Evolutionary conservation across 495 filamentous ascomycete species (phyloP), one percentile per base, ranked within the genome.

Genomic region (Hypoxylon trugodes): DNA sequence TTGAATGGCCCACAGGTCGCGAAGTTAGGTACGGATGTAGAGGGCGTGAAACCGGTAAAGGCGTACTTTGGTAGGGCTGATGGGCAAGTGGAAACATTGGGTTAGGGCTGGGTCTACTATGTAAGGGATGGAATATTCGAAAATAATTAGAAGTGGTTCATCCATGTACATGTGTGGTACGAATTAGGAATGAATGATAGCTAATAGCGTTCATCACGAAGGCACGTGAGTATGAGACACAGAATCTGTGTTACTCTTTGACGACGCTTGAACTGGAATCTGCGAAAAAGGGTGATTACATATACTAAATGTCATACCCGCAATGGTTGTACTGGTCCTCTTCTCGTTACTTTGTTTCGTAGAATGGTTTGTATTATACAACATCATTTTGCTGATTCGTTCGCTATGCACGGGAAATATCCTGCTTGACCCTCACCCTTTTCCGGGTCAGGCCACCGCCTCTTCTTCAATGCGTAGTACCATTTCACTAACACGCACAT

Each of bases 31-130:
- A 78, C 76, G 40, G 74, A 81, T 46, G 76, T 79, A 38, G 90
- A 92, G 26, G 95, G 92, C 2, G 91, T 96, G 79, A 94, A 92
- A 74, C 95, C 95, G 2, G 84, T 96, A 18, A 91, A 92, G 35
- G 93, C 91, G 25, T 98, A 97, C 76, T 98, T 98, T 74, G 95
- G 95, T 12, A 91, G 92, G 89, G 84, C 89, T 49, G 86, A 94
- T 73, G 92, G 92, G 10, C 79, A 81, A 21, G 87, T 90, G 42
- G 77, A 82, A 61, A 73, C 59, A 1, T 45, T 66, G 26, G 70
- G 61, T 32, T 73, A 38, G 48, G 38, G 41, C 24, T 4, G 4
- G 15, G n/a, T 21, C 12, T 43, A 2, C 16, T 25, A 2, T 26
- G n/a, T 5, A 28, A 6, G 28, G 18, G 30, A 9, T 36, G 26